Evolutionary conservation across 2,329 filamentous ascomycete genomes (phyloP).

Genomic region (Hirsutella thompsonii): DNA sequence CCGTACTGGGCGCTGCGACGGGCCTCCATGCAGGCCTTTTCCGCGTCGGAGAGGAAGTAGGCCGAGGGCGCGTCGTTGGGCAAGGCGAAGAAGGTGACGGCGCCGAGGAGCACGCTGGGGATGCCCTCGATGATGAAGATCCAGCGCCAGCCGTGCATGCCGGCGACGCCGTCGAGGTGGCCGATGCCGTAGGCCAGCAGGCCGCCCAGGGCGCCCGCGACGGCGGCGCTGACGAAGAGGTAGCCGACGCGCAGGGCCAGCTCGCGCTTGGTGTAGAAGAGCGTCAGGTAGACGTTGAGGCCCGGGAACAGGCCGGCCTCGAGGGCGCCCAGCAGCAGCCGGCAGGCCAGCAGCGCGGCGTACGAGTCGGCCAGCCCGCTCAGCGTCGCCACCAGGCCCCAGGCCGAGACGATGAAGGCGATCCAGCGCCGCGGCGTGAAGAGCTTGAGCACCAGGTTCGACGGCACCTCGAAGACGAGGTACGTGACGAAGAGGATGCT

Average conservation of each 20-base stretch:
- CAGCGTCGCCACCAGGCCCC: constrained; percentile 57
- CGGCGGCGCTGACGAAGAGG: constrained; percentile 56
- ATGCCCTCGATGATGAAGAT: constrained; percentile 45
- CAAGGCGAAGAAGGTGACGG: constrained; percentile 19
- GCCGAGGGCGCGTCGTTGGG: constrained; percentile 35
- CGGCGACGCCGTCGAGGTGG: constrained; percentile 54
- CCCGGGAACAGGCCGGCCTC: constrained; percentile 62
- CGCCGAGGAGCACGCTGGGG: constrained; percentile 24
- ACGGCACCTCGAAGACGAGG: constrained; percentile 48
- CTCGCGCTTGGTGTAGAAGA: constrained; percentile 66
- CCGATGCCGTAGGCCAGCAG: constrained; percentile 63
- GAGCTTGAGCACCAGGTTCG: constrained; percentile 50
- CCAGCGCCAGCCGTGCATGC: constrained; percentile 59
- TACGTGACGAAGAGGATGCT: constrained; percentile 58
- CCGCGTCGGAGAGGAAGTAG: constrained; percentile 43
- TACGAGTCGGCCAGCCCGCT: constrained; percentile 57
- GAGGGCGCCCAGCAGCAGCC: constrained; percentile 53
- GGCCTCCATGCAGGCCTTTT: constrained; percentile 51
- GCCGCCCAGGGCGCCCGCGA: constrained; percentile 61
- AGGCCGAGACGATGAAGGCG: constrained; percentile 48
- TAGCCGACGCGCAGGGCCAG: constrained; percentile 61
- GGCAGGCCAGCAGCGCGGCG: constrained; percentile 51
- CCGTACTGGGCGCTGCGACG: constrained; percentile 29
- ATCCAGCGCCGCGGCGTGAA: constrained; percentile 51
- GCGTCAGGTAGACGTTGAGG: constrained; percentile 55